These are phyloP conservation scores for Penicillium glabrum DNA, from an alignment of 2,329 filamentous ascomycete genomes.

Conservation along the genomic window DNA sequence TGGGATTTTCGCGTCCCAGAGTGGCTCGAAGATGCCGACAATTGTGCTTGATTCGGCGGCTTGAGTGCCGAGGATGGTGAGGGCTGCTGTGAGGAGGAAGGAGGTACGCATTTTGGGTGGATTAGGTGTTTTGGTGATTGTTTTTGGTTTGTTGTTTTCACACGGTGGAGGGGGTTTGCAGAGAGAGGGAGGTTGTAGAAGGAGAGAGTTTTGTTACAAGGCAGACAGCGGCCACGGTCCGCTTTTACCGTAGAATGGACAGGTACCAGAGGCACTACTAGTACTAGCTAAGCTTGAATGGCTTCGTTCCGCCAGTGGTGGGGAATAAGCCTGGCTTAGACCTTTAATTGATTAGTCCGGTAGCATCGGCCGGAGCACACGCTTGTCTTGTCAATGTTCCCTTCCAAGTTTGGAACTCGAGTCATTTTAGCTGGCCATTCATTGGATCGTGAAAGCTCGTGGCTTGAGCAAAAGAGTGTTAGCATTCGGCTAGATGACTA, in stretches of 20 bases:
- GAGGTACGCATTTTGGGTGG: slow-evolving; percentile 5
- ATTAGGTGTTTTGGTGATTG: background rate
- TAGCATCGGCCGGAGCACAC: background rate
- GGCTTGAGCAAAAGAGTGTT: background rate
- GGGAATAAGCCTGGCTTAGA: background rate
- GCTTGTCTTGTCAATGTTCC: background rate
- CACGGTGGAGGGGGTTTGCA: background rate
- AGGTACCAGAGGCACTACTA: background rate
- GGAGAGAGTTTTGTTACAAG: background rate
- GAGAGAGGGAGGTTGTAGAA: background rate
- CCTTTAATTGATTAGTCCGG: background rate
- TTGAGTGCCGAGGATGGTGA: slow-evolving; percentile 1
- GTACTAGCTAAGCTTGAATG: background rate
- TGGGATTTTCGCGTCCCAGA: slow-evolving; percentile 1
- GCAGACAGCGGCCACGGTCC: background rate
- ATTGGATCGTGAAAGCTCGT: background rate
- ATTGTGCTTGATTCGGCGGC: slow-evolving; percentile 10
- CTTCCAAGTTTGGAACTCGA: background rate
- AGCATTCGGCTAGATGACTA: background rate
- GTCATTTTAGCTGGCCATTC: background rate
- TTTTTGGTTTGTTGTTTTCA: background rate
- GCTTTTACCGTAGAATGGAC: background rate
- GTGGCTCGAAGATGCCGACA: slow-evolving; percentile 10
- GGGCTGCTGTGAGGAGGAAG: slow-evolving; percentile 6
- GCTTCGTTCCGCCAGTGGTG: background rate